These are phyloP conservation scores for Pichia sporocuriosa DNA, from an alignment of 805 yeast species.

Conservation along the genomic window DNA sequence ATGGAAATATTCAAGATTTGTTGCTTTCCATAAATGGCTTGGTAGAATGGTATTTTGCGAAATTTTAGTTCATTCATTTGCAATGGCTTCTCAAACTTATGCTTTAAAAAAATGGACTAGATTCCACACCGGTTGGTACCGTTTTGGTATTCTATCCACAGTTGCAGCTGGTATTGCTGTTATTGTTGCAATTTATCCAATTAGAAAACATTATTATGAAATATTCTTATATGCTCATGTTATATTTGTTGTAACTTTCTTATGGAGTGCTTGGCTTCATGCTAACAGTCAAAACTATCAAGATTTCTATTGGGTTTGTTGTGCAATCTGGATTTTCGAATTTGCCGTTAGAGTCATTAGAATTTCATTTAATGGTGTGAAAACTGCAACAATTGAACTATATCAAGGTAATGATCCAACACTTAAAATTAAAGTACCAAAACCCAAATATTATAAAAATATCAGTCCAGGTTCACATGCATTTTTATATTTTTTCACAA, in stretches of 20 bases:
- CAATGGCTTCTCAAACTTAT: constrained; percentile 24
- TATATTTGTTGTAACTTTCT: constrained; percentile 43
- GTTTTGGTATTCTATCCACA: constrained; percentile 33
- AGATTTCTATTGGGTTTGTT: constrained; percentile 31
- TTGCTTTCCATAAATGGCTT: constrained; percentile 52
- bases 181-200: constrained; percentile 22
- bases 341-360: constrained; percentile 40
- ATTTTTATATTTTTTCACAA: constrained; percentile 50
- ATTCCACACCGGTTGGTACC: constrained; percentile 23
- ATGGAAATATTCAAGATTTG: constrained; percentile 49
- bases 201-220: constrained; percentile 57
- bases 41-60: constrained; percentile 38
- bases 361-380: constrained; percentile 32
- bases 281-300: constrained; percentile 31
- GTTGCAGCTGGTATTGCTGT: constrained; percentile 12
- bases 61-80: constrained; percentile 39
- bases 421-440: constrained; percentile 39
- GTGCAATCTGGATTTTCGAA: constrained; percentile 50
- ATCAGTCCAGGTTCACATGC: constrained; percentile 55
- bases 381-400: constrained; percentile 25
- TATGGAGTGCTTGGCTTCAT: constrained; percentile 56
- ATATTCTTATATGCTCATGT: constrained; percentile 53
- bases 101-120: constrained; percentile 21
- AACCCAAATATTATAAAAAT: constrained; percentile 41
- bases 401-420: constrained; percentile 41